Evolutionary conservation across 331 rosid genomes (phyloP), one percentile per base, ranked within the genome.

Genomic region (Quercus lobata): DNA sequence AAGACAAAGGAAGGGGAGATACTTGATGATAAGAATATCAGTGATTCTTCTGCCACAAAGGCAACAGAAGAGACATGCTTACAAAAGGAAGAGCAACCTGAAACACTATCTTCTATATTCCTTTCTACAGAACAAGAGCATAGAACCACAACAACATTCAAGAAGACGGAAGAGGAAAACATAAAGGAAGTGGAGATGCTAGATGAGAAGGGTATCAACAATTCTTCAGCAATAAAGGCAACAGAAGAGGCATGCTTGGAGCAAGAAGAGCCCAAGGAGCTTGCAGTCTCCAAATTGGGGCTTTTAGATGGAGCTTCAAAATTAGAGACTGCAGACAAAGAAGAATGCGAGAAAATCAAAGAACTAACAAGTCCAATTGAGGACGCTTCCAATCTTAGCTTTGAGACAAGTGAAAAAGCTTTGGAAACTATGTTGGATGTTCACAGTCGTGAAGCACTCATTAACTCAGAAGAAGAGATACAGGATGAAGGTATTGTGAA

Each of bases 61-160:
- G 21, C 57, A 58, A 16, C 9, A n/a, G 29, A 37, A 37, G 15
- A 37, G 52, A 5, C 68, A 57, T 32, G 55, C 44, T 34, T 83
- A 66, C 46, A 54, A 27, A 69, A 55, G 56, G 82, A 86, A 69
- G 83, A 84, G 19, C 68, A 73, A 49, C 76, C 57, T 29, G 80
- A 68, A 53, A 53, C 65, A 65, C 56, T 76, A 34, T 56, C 80
- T 74, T 49, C 72, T 34, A 27, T 54, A 17, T 32, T 76, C 30
- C 74, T 72, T 81, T 75, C 81, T 1, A 24, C 37, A 56, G 85
- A 81, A 41, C 68, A 78, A 1, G 25, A 69, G 34, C 80, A 54
- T 27, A 80, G 30, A 53, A 70, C 73, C 53, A 8, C 52, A 57
- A 27, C 72, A 34, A 29, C 57, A 60, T 63, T 41, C 66, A 32